These are phyloP conservation scores for Dothistroma pini DNA, from an alignment of 2,329 filamentous ascomycete species.

Conservation along the genomic window DNA sequence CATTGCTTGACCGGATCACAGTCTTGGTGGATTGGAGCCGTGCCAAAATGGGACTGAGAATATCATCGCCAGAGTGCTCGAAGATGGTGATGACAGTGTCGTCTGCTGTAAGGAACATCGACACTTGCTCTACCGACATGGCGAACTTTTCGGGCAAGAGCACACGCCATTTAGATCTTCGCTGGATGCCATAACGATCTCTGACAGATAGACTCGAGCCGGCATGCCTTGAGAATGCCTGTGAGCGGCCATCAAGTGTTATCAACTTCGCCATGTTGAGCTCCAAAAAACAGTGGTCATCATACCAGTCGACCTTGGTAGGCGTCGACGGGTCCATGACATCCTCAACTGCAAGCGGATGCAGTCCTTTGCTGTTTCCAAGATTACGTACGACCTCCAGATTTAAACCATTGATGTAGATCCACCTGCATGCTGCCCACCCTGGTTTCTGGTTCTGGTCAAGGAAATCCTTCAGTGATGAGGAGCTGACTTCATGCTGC, in stretches of 20 bases:
- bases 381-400: constrained; percentile 84
- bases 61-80: constrained; percentile 77
- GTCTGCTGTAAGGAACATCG: constrained; percentile 79
- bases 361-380: constrained; percentile 71
- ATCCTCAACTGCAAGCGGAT: constrained; percentile 83
- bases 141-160: constrained; percentile 21
- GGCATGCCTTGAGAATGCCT: constrained; percentile 13
- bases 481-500: constrained; percentile 68
- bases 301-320: constrained; percentile 86
- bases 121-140: constrained; percentile 81
- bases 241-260: constrained; percentile 56
- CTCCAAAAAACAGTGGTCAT: constrained; percentile 47
- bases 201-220: background rate
- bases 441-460: constrained; percentile 55
- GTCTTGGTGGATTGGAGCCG: constrained; percentile 74
- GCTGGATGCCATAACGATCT: background rate
- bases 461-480: constrained; percentile 65
- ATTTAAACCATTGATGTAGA: constrained; percentile 87
- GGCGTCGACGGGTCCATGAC: constrained; percentile 76
- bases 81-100: constrained; percentile 93
- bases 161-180: constrained; percentile 16
- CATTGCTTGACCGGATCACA: constrained; percentile 76
- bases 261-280: constrained; percentile 63
- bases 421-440: constrained; percentile 83
- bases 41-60: constrained; percentile 75